phyloP scores from a whole-genome alignment of 495 filamentous ascomycete species.

The Penicillium antarcticum region DNA sequence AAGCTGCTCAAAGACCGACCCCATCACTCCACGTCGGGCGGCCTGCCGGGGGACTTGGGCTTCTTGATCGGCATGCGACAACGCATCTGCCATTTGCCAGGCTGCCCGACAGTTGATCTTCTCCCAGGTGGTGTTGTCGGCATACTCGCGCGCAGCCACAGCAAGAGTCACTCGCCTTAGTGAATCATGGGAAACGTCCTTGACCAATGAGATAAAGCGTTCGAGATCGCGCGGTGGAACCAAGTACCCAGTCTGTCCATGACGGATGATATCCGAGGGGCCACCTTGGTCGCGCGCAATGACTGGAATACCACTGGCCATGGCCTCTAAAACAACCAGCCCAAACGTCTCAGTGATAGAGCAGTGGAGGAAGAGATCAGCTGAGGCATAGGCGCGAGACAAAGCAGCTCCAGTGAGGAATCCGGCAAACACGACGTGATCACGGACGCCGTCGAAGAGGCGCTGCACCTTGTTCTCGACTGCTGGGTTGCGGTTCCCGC shows the following conservation, averaged over 20 bases:
- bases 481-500: slow-evolving; percentile 56
- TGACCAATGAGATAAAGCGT: slow-evolving; percentile 45
- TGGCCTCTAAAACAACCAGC: slow-evolving; percentile 60
- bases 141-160: slow-evolving; percentile 42
- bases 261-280: slow-evolving; percentile 57
- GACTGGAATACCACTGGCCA: slow-evolving; percentile 63
- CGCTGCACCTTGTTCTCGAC: slow-evolving; percentile 53
- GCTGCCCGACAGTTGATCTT: slow-evolving; percentile 60
- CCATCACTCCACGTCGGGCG: slow-evolving; percentile 10
- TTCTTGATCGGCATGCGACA: slow-evolving; percentile 32
- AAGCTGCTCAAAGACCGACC: slow-evolving; percentile 19
- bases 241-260: slow-evolving; percentile 55
- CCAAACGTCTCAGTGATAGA: slow-evolving; percentile 67
- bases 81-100: slow-evolving; percentile 51
- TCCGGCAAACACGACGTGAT: slow-evolving; percentile 56
- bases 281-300: slow-evolving; percentile 63
- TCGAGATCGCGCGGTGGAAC: slow-evolving; percentile 52
- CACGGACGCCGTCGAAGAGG: slow-evolving; percentile 42
- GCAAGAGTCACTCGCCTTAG: slow-evolving; percentile 34
- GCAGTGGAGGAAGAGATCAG: slow-evolving; percentile 61
- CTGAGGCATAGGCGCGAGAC: slow-evolving; percentile 55
- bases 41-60: slow-evolving; percentile 6
- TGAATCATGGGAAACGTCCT: slow-evolving; percentile 36
- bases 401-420: slow-evolving; percentile 52
- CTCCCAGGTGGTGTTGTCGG: slow-evolving; percentile 60